A percentile compares a stretch with the other conserved stretches of the same genome.
These are phyloP conservation scores for Beauveria asiatica DNA, from an alignment of 2,329 filamentous ascomycete species.

Conservation along the genomic window DNA sequence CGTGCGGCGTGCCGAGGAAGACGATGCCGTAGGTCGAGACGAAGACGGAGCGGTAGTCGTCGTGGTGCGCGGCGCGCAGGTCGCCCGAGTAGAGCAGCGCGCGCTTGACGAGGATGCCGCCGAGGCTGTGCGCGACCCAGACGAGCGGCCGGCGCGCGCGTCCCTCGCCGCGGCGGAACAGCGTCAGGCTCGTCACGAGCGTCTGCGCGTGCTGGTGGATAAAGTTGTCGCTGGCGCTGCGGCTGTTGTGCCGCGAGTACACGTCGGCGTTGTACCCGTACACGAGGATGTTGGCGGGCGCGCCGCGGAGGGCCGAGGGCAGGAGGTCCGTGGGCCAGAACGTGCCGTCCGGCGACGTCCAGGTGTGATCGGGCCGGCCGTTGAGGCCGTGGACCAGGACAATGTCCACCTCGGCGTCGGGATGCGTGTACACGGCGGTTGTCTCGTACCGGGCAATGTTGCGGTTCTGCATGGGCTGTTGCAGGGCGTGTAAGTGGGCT, in stretches of 20 bases:
- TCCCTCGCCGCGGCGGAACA: conserved; percentile 51
- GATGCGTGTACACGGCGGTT: conserved; percentile 50
- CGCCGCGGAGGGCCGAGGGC: conserved; percentile 47
- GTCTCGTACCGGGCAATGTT: conserved; percentile 42
- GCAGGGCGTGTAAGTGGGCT: background rate
- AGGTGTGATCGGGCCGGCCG: conserved; percentile 56
- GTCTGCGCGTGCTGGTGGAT: conserved; percentile 66
- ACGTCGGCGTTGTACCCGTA: conserved; percentile 70
- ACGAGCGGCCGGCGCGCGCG: conserved; percentile 59
- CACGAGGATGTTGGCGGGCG: conserved; percentile 56
- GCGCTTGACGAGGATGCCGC: conserved; percentile 63
- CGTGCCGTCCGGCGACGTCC: conserved; percentile 46
- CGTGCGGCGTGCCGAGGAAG: conserved; percentile 71
- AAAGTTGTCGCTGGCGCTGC: conserved; percentile 54
- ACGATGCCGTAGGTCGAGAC: conserved; percentile 69
- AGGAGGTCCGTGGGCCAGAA: conserved; percentile 66
- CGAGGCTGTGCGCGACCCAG: conserved; percentile 67
- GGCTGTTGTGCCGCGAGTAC: conserved; percentile 37
- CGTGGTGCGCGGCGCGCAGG: conserved; percentile 48
- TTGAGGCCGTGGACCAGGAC: conserved; percentile 66
- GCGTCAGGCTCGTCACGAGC: conserved; percentile 52
- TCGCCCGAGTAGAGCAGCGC: conserved; percentile 60
- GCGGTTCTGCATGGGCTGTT: conserved; percentile 30
- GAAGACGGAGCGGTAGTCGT: conserved; percentile 59
- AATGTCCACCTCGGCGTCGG: conserved; percentile 53